Evolutionary conservation across 371 early-diverging fungal species (phyloP), one percentile per base, ranked within the genome.

Genomic region (Mortierella polycephala): DNA sequence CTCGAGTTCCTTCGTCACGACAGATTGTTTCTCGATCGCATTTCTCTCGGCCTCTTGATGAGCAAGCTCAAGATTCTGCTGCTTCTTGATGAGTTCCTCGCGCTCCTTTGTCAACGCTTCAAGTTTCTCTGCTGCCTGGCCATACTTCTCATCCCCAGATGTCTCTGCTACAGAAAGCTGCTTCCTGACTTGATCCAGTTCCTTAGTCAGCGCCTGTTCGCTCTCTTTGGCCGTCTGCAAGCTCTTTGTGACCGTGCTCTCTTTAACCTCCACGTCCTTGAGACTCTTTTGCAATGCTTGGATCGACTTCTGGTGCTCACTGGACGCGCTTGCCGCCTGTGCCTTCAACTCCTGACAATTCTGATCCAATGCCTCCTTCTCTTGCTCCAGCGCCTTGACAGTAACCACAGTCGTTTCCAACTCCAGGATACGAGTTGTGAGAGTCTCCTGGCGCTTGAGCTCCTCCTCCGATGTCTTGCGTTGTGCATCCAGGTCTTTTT

Each of bases 381-480:
- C 67, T 42, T 60, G 47, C 8, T 52, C 46, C 37, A 67, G 40
- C n/a, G 47, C 30, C 42, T 65, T 44, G n/a, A 62, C 49, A 20
- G 50, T 41, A 0, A 51, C 68, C 6, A 47, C 67, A 14, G 68
- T 16, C 23, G 51, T 44, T 21, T 76, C 76, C 47, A 75, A 60
- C 55, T 65, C 67, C 50, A 55, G 47, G 42, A 75, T 61, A 21
- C 55, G 75, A 20, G 30, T 47, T 46, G 55, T 58, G 16, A 69
- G 45, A 3, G 45, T 23, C 50, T 69, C 56, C 14, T 70, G 70
- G 11, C 60, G 66, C 56, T 63, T 53, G 16, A 88, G 62, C 20
- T 85, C 80, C 7, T 82, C 74, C 37, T 88, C 86, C 60, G 82
- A 56, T 56, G 66, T 80, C 67, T 54, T 62, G 56, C 81, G 77